Base-by-base conservation (phyloP, 805 yeast genomes). In the Metschnikowia vanudenii region DNA sequence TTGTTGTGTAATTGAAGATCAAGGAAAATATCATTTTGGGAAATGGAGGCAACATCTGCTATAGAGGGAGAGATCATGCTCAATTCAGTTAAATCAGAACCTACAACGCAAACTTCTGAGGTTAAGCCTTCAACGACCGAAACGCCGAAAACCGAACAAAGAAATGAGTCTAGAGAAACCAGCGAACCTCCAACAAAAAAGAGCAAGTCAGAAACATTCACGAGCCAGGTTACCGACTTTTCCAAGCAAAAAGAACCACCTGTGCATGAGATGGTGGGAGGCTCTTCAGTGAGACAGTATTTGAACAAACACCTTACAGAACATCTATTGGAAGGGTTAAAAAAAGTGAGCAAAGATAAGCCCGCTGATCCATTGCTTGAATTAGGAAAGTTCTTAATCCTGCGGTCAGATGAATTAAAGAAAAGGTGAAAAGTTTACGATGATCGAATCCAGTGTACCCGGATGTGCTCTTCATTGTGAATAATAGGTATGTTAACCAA, bases 271-370 rank as follows among this genome's bases (percentile, higher is more conserved):
- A 69, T 79, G 20, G 79, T 81, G 13, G 87, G 88, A 8, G 94
- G 94, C 1, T 84, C 90, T 2, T 80, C 86, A 1, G 74, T 84
- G 1, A 75, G 96, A 52, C 76, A 74, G 54, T 87, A 85, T 73
- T 69, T 87, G 47, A 84, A 85, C 59, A 67, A 78, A 50, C 69
- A 81, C 43, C 76, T 87, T 28, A 82, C 90, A 0, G 80, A 79
- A n/a, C 75, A 75, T 14, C 58, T 87, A 16, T 63, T 85, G 16
- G 80, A 80, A 33, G 95, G 92, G 0, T 72, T 85, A 72, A 67
- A 79, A 44, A 64, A 70, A 48, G 68, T 85, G 8, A 78, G 83
- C 2, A 60, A 61, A 8, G 71, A 65, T 34, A 70, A 75, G 45
- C 86, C 86, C 0, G 74, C 71, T 3, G 78, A 82, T 49, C 85